Evolutionary conservation across 2,329 filamentous ascomycete genomes (phyloP), one percentile per base, ranked within the genome.

Genomic region (Periconia digitata): DNA sequence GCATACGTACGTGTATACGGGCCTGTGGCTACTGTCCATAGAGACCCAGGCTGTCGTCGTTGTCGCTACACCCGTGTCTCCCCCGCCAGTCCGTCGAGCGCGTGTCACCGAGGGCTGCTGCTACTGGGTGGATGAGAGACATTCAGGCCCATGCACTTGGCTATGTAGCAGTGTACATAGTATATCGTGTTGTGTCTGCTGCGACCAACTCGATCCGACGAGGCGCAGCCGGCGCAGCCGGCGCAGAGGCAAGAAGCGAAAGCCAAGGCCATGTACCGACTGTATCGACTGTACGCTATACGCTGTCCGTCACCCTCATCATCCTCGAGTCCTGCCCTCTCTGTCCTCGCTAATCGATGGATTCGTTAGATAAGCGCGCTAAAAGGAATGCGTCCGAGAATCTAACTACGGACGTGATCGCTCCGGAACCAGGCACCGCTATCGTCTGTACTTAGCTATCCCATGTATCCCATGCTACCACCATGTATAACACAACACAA

Each of bases 341-440:
- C n/a, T n/a, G n/a, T n/a, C n/a, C 41, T 51, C 50, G 56, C 50
- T 52, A 57, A 56, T 50, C 51, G 37, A 18, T 32, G n/a, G n/a
- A 32, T 5, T 3, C 27, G n/a, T 36, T 24, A 16, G 43, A 47
- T 46, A 53, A 44, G 41, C 22, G 40, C 56, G 56, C 54, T 55
- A 57, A 46, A 53, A 42, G 46, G 39, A 20, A 32, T 40, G 29
- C 10, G 8, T 32, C 27, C 27, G n/a, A 32, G 27, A 3, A 12
- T 15, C 10, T 32, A 32, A 4, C 17, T 37, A 35, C 49, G 44
- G 53, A 56, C 43, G 13, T 49, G 50, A 58, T 51, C 53, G 53
- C 53, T 58, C 54, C 53, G 47, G 51, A 51, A 52, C 43, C 38
- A 46, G 44, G 45, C 47, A 51, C 47, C 21, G 46, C 45, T 38